Evolutionary conservation across 148 eudicot genomes (phyloP), one percentile per base, ranked within the genome.

Genomic region (Persicaria tinctoria): DNA sequence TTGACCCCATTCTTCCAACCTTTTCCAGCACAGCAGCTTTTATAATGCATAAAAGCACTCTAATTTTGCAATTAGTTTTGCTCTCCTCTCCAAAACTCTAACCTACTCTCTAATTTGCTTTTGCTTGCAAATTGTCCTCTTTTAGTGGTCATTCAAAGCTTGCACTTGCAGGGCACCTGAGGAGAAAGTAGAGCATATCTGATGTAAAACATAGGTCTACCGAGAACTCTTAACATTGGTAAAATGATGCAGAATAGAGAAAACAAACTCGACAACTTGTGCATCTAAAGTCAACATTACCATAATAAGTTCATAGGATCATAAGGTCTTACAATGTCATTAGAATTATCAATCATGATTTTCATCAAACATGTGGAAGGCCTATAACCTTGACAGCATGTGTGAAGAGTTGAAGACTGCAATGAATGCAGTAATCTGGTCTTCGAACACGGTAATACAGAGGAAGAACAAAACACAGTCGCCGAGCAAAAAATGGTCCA

Each of bases 1-100:
- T 32, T 41, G 70, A 38, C 38, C 70, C 70, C 70, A 64, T 64
- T 64, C 70, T 64, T 64, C 70, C 70, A n/a, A 64, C 70, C 70
- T 38, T 64, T 64, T 64, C 46, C 70, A 64, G 70, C 70, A 64
- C 41, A 64, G 17, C 46, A 64, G 32, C 63, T 27, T 64, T 10
- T 41, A 20, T 3, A 64, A 32, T 64, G 46, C 70, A 64, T 32
- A 6, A 64, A 64, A 64, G 5, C 47, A 64, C 70, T 38, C 70
- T n/a, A 38, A 64, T 13, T 41, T 14, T 6, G 53, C 53, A 7
- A 50, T 50, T 50, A 9, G 53, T 8, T 50, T 50, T 50, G 9
- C 53, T 50, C 12, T 50, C 53, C 53, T 50, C 53, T 64, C 70
- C 70, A 38, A 64, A 32, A 38, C 47, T 64, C 70, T 64, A 64